Conservation (phyloP, 768 basidiomycete genomes). For the Candolleomyces aberdarensis region DNA sequence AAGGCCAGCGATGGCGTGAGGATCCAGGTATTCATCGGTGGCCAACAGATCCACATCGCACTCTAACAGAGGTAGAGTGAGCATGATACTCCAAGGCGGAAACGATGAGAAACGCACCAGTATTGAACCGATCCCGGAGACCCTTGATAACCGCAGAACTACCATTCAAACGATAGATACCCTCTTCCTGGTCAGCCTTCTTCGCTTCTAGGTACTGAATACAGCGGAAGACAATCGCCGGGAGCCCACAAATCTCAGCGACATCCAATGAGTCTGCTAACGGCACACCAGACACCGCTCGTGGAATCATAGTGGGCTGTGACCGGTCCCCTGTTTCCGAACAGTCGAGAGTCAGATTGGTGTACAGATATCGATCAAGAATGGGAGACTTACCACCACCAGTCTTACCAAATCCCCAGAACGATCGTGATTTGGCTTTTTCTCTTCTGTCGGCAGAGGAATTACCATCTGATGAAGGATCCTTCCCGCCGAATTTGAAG, state of each 20-base stretch:
- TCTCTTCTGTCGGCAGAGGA: constrained; percentile 67
- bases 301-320: constrained; percentile 40
- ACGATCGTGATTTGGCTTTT: constrained; percentile 89
- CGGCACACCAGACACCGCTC: constrained; percentile 86
- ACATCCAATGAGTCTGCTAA: constrained; percentile 87
- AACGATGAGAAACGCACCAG: constrained; percentile 44
- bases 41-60: constrained; percentile 92
- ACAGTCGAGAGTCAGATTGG: constrained; percentile 9
- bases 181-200: constrained; percentile 94
- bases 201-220: constrained; percentile 95
- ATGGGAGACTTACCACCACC: constrained; percentile 33
- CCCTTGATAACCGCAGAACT: constrained; percentile 94
- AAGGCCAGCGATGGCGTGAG: constrained; percentile 94
- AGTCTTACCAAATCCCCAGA: constrained; percentile 87
- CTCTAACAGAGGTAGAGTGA: constrained; percentile 47
- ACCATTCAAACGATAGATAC: constrained; percentile 93
- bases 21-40: constrained; percentile 94
- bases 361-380: constrained; percentile 6
- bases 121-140: constrained; percentile 90
- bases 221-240: constrained; percentile 91
- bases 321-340: constrained; percentile 30
- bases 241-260: constrained; percentile 85
- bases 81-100: not conserved
- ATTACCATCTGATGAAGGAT: constrained; percentile 39
- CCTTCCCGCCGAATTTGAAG: constrained; percentile 87